phyloP scores from a whole-genome alignment of 2,329 filamentous ascomycete species.

The Apiospora pterosperma region DNA sequence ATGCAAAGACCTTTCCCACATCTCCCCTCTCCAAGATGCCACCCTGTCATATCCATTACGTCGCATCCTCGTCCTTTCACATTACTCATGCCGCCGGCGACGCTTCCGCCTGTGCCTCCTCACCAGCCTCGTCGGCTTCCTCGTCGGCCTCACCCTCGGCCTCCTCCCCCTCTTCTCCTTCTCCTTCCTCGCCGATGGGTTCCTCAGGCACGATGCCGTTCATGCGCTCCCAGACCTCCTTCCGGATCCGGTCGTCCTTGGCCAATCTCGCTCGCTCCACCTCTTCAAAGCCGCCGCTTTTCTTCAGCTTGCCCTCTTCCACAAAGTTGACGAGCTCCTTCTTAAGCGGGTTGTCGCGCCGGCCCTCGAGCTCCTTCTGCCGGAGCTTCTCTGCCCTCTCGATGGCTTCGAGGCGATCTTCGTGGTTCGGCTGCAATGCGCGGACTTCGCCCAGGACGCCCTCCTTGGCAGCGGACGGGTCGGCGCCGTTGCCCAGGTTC shows the following conservation, averaged over 20 bases:
- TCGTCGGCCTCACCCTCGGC: neutral
- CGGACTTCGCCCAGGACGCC: conserved; percentile 89
- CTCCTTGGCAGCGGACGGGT: conserved; percentile 84
- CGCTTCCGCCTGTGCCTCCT: neutral
- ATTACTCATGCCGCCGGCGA: neutral
- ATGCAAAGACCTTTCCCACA: neutral
- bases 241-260: conserved; percentile 83
- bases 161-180: neutral
- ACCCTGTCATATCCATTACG: neutral
- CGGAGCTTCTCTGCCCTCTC: conserved; percentile 92
- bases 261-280: conserved; percentile 78
- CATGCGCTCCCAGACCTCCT: conserved; percentile 70
- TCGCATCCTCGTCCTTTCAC: neutral
- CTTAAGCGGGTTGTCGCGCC: conserved; percentile 72
- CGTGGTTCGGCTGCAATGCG: conserved; percentile 90
- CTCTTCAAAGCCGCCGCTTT: conserved; percentile 93
- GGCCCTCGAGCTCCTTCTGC: conserved; percentile 80
- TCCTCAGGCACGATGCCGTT: conserved; percentile 49
- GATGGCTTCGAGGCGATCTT: conserved; percentile 88
- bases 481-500: conserved; percentile 50
- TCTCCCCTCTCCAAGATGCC: neutral
- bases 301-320: conserved; percentile 87
- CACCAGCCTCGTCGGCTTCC: neutral
- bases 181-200: neutral
- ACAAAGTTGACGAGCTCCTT: conserved; percentile 85